A percentile compares a stretch with the other conserved stretches of the same genome.
These are phyloP conservation scores for Lunularia cruciata DNA, from an alignment of 225 moss, liverwort and hornwort genomes.

Conservation along the genomic window DNA sequence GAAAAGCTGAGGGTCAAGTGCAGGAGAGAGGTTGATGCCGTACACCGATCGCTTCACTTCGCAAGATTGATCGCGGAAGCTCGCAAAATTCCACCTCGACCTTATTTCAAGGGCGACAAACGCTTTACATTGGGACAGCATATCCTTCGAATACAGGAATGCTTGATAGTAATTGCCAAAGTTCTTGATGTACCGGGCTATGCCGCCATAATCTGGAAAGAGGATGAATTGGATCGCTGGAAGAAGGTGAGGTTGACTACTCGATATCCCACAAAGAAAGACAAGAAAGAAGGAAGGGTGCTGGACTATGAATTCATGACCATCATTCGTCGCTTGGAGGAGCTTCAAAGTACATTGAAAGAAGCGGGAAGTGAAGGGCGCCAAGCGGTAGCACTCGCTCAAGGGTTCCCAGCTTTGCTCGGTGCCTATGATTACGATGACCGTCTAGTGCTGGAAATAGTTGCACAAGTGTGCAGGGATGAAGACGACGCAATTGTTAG, in stretches of 20 bases:
- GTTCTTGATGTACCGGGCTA: slow-evolving; percentile 26
- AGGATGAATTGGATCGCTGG: slow-evolving; percentile 35
- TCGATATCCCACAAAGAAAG: not conserved
- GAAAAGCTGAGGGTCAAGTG: slow-evolving; percentile 32
- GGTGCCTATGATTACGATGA: slow-evolving; percentile 27
- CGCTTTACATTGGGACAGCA: slow-evolving; percentile 27
- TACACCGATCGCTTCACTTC: slow-evolving; percentile 9
- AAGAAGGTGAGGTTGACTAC: slow-evolving; percentile 16
- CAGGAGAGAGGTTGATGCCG: slow-evolving; percentile 17
- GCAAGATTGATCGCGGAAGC: slow-evolving; percentile 21
- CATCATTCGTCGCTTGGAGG: slow-evolving; percentile 20
- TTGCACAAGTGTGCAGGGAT: slow-evolving; percentile 28
- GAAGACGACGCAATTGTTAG: slow-evolving; percentile 31
- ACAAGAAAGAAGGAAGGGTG: not conserved
- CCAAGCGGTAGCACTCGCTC: slow-evolving; percentile 21
- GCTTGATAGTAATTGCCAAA: slow-evolving; percentile 22
- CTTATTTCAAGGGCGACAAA: slow-evolving; percentile 41
- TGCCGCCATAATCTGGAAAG: slow-evolving; percentile 30
- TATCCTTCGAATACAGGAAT: slow-evolving; percentile 24
- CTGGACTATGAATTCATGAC: slow-evolving; percentile 17
- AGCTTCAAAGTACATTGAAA: slow-evolving; percentile 16
- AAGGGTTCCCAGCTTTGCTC: slow-evolving; percentile 27
- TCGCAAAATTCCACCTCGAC: slow-evolving; percentile 20
- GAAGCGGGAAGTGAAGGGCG: slow-evolving; percentile 29
- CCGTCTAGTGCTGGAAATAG: slow-evolving; percentile 36